A percentile compares a stretch with the other conserved stretches of the same genome.
Evolutionary conservation across 2,329 filamentous ascomycete genomes (phyloP).

Genomic region (Pseudogymnoascus sp.): DNA sequence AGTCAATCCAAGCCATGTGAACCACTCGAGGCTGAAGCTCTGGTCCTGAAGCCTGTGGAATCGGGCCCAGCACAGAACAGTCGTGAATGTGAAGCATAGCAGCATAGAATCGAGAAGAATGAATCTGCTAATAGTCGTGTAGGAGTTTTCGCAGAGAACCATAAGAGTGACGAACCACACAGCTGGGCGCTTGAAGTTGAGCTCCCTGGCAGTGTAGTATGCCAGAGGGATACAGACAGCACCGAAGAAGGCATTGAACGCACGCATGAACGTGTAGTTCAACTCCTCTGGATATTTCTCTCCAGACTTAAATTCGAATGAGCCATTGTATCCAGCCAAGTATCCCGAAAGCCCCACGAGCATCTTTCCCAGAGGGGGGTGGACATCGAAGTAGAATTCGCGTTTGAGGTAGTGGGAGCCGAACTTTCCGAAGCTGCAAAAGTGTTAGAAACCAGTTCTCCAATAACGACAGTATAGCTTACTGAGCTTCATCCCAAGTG

Average conservation of each 20-base stretch:
- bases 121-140: constrained; percentile 97
- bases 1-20: constrained; percentile 86
- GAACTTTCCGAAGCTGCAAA: constrained; percentile 80
- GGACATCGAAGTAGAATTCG: constrained; percentile 97
- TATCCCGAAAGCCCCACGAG: constrained; percentile 94
- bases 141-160: constrained; percentile 98
- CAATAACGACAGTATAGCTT: constrained; percentile 36
- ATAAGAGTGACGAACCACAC: constrained; percentile 95
- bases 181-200: constrained; percentile 76
- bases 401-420: constrained; percentile 98
- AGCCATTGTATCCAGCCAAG: constrained; percentile 95
- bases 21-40: constrained; percentile 89
- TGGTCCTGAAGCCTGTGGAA: constrained; percentile 84
- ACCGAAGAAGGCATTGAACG: constrained; percentile 94
- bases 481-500: constrained; percentile 72
- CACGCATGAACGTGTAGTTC: constrained; percentile 96
- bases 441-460: constrained; percentile 18
- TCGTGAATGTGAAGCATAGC: constrained; percentile 96
- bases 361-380: constrained; percentile 96
- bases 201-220: constrained; percentile 88
- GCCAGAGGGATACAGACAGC: constrained; percentile 87
- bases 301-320: constrained; percentile 98
- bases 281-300: constrained; percentile 90
- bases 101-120: constrained; percentile 98
- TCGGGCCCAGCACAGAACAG: constrained; percentile 92